phyloP scores from a whole-genome alignment of 805 yeast genomes.

The Pichia eremophila region DNA sequence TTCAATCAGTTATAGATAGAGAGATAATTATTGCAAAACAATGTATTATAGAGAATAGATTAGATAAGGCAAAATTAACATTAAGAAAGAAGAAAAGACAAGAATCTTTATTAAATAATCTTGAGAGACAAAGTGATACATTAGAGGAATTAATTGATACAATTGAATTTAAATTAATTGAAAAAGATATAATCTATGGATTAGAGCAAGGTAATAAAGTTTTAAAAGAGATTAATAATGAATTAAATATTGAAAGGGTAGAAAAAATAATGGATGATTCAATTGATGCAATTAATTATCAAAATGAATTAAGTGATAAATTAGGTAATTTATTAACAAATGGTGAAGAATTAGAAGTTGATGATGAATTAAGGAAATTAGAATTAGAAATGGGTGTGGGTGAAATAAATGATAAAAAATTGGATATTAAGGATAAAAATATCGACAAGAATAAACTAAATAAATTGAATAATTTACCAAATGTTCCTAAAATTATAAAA shows the following conservation, averaged over 20 bases:
- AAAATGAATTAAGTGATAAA: constrained; percentile 57
- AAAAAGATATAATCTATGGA: constrained; percentile 75
- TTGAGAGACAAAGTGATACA: constrained; percentile 69
- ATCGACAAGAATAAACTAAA: constrained; percentile 6
- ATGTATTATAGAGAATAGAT: constrained; percentile 44
- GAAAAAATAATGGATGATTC: constrained; percentile 77
- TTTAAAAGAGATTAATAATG: constrained; percentile 64
- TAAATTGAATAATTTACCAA: not conserved
- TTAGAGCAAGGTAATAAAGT: constrained; percentile 73
- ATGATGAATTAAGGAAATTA: constrained; percentile 47
- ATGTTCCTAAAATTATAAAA: not conserved
- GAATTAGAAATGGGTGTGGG: constrained; percentile 34
- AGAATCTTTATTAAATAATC: constrained; percentile 55
- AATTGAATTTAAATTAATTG: constrained; percentile 84
- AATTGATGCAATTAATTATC: constrained; percentile 72
- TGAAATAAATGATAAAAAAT: not conserved
- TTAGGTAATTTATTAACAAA: constrained; percentile 35
- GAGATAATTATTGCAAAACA: constrained; percentile 56
- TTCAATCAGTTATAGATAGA: constrained; percentile 44
- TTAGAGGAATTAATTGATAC: constrained; percentile 70
- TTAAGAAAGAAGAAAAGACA: constrained; percentile 77
- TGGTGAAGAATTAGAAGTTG: constrained; percentile 52
- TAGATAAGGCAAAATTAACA: constrained; percentile 55
- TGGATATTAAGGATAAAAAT: too few species aligned
- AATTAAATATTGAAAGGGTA: constrained; percentile 68